Evolutionary conservation across 148 eudicot genomes (phyloP), one percentile per base, ranked within the genome.

Genomic region (Persicaria tinctoria): DNA sequence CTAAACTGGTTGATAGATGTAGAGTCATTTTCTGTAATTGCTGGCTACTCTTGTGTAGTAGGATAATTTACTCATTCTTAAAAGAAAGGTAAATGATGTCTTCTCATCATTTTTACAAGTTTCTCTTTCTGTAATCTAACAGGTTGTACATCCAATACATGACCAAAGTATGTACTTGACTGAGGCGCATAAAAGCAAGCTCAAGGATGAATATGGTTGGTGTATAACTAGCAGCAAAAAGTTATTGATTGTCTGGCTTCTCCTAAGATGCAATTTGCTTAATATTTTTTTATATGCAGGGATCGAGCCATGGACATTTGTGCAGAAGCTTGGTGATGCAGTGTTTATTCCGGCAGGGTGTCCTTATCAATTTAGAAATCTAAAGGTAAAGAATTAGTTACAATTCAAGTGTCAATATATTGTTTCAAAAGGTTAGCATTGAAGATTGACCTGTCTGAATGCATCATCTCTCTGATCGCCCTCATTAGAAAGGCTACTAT

Each of bases 331-430:
- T 70, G 98, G 97, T 13, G 97, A 93, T 80, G 97, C 98, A 47
- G 94, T 93, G 71, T 88, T 93, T 75, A 87, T 93, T 73, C 98
- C 97, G 48, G 97, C 91, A 5, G 97, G 97, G 6, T 93, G 97
- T 72, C 94, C 97, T 8, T 97, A 93, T 85, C 98, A 93, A 91
- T 94, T 93, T 82, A 82, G 97, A 78, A 93, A 93, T 78, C 86
- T 88, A 79, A 83, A 85, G 83, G 98, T 93, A 80, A 32, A 78
- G 73, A 73, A 73, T 51, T 68, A 27, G 62, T 63, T 12, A 4
- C 12, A 66, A 23, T 74, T 9, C 54, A 8, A 23, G 41, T 17
- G 18, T 12, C 12, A 57, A 63, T 32, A 32, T 32, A 32, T 32
- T 32, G 41, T 32, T 32, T 32, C 41, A 0, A 32, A 32, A 32